phyloP scores from a whole-genome alignment of 2,329 filamentous ascomycete genomes.

The Phyllosticta capitalensis region DNA sequence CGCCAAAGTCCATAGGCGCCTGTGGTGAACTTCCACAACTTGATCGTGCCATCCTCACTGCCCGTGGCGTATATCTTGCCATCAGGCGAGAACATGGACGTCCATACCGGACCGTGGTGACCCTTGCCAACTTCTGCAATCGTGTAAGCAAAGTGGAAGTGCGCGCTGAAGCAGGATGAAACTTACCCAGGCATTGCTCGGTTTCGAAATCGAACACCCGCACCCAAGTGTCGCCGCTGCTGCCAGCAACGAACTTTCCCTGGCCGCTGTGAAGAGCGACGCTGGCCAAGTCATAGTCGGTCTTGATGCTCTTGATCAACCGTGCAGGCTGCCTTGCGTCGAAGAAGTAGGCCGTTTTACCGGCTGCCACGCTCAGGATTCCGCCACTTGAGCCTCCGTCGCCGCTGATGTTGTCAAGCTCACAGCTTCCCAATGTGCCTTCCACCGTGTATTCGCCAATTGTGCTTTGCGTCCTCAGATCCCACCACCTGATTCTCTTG shows the following conservation, averaged over 20 bases:
- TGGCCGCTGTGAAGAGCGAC: slow-evolving; percentile 78
- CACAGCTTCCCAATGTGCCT: slow-evolving; percentile 82
- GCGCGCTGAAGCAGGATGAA: background rate
- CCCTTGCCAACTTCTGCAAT: slow-evolving; percentile 78
- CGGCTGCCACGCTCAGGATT: slow-evolving; percentile 83
- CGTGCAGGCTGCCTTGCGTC: slow-evolving; percentile 60
- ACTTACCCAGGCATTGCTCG: slow-evolving; percentile 63
- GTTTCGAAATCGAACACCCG: slow-evolving; percentile 84
- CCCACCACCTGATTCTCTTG: slow-evolving; percentile 90
- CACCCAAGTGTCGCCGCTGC: slow-evolving; percentile 92
- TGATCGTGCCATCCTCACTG: slow-evolving; percentile 95
- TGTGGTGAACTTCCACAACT: slow-evolving; percentile 66
- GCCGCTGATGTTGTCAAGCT: slow-evolving; percentile 63
- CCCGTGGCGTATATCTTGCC: slow-evolving; percentile 93
- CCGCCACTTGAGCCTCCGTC: slow-evolving; percentile 55
- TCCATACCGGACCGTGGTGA: slow-evolving; percentile 97
- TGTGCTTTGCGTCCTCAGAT: slow-evolving; percentile 65
- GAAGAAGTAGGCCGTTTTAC: slow-evolving; percentile 90
- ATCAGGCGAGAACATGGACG: slow-evolving; percentile 85
- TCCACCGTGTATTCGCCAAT: slow-evolving; percentile 72
- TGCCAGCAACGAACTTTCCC: slow-evolving; percentile 79
- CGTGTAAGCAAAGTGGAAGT: slow-evolving; percentile 2
- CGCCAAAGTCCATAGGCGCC: slow-evolving; percentile 59
- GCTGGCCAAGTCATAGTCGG: slow-evolving; percentile 79
- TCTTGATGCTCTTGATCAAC: slow-evolving; percentile 67